Evolutionary conservation across 2,329 filamentous ascomycete species (phyloP), one percentile per base, ranked within the genome.

Genomic region (Lasiodiplodia hormozganensis): DNA sequence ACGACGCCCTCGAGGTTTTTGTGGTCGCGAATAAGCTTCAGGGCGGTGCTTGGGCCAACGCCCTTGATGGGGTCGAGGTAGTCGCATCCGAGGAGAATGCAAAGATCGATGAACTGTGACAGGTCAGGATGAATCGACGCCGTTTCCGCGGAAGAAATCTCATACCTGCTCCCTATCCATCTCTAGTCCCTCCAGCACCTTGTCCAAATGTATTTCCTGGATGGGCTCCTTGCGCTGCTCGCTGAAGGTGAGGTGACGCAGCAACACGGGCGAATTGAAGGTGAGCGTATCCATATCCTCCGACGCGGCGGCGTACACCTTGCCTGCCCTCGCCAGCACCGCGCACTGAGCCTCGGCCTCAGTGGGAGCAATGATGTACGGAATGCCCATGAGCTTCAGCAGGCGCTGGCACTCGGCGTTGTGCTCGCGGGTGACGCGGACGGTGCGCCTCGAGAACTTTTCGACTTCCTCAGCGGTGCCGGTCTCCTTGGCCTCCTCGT

Each of bases 251-350:
- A 99, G 87, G 81, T 99, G 94, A 62, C 96, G 88, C 71, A 99
- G 83, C 57, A 99, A 83, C 69, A 99, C 94, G 0, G 96, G 96
- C 64, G 94, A 87, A 75, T 97, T 90, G 80, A 99, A 99, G 76
- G 95, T 98, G 67, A 99, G 84, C 0, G 96, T 99, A 77, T 99
- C 96, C 96, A 99, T 99, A 82, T 99, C 96, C 82, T 99, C 96
- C 72, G 92, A 97, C 2, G 96, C 96, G 23, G 96, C 96, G 3
- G 94, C 96, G 78, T 96, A 99, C 64, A 99, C 96, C 82, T 98
- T 98, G 47, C 94, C 95, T 5, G 92, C 94, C 70, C 91, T 86
- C 0, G 96, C 96, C 70, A 99, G 85, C 51, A 90, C 91, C 3
- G 96, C 96, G 79, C 96, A 99, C 79, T 99, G 96, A 1, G 96